phyloP scores from a whole-genome alignment of 1,284 basidiomycete species.

The Neolentinus lepideus region DNA sequence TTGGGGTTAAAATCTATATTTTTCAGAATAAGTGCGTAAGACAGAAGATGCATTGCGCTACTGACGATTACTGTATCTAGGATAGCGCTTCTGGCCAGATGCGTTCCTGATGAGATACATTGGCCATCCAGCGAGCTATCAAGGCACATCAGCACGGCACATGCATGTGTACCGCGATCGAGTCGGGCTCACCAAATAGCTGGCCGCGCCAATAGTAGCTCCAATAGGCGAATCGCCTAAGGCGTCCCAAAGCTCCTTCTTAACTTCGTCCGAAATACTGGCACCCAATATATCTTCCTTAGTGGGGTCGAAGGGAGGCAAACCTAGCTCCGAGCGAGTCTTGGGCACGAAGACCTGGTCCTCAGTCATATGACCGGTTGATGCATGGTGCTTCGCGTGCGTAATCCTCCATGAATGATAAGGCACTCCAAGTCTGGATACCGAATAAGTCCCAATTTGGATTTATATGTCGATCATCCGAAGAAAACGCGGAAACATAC shows the following conservation, averaged over 20 bases:
- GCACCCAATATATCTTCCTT: constrained; percentile 66
- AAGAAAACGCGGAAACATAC: constrained; percentile 34
- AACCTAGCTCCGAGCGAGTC: constrained; percentile 70
- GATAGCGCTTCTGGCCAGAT: constrained; percentile 86
- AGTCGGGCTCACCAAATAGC: constrained; percentile 56
- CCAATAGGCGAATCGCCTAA: constrained; percentile 91
- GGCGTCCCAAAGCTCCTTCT: constrained; percentile 79
- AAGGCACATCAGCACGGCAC: constrained; percentile 2
- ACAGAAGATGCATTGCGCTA: constrained; percentile 9
- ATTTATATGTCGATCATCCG: constrained; percentile 20
- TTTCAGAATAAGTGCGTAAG: not conserved
- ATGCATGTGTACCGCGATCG: not conserved
- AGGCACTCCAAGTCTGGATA: constrained; percentile 79
- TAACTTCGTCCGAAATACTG: constrained; percentile 66
- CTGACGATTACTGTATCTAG: constrained; percentile 77
- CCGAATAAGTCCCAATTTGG: constrained; percentile 11
- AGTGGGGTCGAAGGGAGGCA: constrained; percentile 58
- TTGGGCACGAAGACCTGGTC: constrained; percentile 97
- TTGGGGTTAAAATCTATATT: constrained; percentile 73
- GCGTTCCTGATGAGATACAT: constrained; percentile 83
- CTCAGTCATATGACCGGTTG: constrained; percentile 90
- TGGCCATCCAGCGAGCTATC: constrained; percentile 79
- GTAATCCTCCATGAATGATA: constrained; percentile 98
- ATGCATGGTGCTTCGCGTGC: constrained; percentile 95
- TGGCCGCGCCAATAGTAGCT: constrained; percentile 56